Conservation (phyloP, 495 filamentous ascomycete species). For the Talaromyces wortmannii region DNA sequence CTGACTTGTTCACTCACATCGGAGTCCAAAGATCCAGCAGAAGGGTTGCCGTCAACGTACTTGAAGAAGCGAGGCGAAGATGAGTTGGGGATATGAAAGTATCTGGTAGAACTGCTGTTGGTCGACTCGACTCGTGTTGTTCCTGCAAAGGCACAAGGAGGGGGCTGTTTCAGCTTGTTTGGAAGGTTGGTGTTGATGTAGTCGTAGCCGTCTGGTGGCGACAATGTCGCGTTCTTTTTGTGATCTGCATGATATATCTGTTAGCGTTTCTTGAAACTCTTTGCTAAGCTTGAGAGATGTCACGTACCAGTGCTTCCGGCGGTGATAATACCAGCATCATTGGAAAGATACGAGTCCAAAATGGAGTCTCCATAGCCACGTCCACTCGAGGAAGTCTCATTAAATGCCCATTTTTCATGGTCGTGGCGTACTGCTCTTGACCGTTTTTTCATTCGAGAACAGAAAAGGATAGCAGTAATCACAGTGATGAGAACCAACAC, state of each 20-base stretch:
- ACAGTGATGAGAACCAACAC: slow-evolving; percentile 13
- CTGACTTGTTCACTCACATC: not conserved
- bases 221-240: too few species aligned
- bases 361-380: not conserved
- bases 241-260: too few species aligned
- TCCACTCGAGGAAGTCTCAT: not conserved
- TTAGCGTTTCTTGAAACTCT: not conserved
- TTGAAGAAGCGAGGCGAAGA: too few species aligned
- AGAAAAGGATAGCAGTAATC: slow-evolving; percentile 11
- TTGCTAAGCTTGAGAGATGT: not conserved
- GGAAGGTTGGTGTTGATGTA: too few species aligned
- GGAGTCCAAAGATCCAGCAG: not conserved
- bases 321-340: not conserved
- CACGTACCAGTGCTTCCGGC: not conserved
- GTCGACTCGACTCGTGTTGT: too few species aligned
- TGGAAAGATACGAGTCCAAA: not conserved
- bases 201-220: too few species aligned
- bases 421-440: not conserved
- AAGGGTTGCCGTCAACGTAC: too few species aligned
- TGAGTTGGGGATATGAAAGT: too few species aligned
- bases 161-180: too few species aligned
- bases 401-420: not conserved
- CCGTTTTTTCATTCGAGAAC: slow-evolving; percentile 13
- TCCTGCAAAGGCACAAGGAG: too few species aligned
- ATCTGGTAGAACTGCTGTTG: too few species aligned